Evolutionary conservation across 352 stramenopile genomes (phyloP), one percentile per base, ranked within the genome.

Genomic region (Phytophthora cryptogea): DNA sequence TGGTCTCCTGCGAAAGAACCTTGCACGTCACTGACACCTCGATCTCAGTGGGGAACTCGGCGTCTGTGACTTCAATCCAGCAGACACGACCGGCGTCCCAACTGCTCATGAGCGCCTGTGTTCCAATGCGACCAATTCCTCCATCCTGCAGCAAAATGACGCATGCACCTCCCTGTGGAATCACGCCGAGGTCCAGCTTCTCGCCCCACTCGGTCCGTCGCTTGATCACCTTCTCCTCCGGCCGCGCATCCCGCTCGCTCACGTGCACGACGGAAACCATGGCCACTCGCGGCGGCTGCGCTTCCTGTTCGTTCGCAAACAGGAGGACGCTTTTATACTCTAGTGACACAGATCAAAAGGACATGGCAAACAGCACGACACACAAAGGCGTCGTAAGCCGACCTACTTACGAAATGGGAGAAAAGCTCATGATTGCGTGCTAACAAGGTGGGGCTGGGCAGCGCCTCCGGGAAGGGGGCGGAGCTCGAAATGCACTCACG

Each of bases 21-120:
- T 88, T 88, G 64, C 85, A 94, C 17, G 72, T 80, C 27, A 91
- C 85, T 0, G 80, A 91, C 10, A 94, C 83, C 78, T 92, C 78
- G 35, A 94, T 80, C 62, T 94, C 82, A 0, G 82, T 92, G 3
- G 72, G 69, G n/a, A 72, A 68, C 7, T 83, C 76, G 2, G 79
- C 72, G 42, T 90, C 83, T 10, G 72, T 68, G 30, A 90, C 72
- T 57, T 94, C 85, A 53, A 94, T 88, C 85, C 85, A 94, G 56
- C 74, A 88, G 4, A 80, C 65, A 26, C 82, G 75, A 4, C 75
- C 80, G n/a, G 82, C 82, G 44, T 94, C 85, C 85, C 85, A 94
- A 36, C 76, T 91, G n/a, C 82, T 81, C 80, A 92, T 92, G 23
- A 94, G 72, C 39, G 85, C 85, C 47, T 94, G 85, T 4, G 83